These are phyloP conservation scores for Pseudocercospora pini-densiflorae DNA, from an alignment of 2,329 filamentous ascomycete species.

Conservation along the genomic window DNA sequence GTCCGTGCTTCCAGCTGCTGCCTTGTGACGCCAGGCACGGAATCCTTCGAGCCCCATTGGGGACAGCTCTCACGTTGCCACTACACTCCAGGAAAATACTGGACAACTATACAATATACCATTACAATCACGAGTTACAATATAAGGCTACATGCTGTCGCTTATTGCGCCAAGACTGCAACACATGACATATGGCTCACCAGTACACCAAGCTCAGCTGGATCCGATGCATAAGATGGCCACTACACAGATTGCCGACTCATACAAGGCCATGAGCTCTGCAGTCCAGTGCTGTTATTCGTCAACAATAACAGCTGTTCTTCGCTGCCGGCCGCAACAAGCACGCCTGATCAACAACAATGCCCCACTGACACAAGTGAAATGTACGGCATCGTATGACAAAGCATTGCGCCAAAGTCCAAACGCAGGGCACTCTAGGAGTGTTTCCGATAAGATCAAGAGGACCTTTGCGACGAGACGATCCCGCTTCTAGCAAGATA, in stretches of 20 bases:
- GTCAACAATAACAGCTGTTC: not conserved
- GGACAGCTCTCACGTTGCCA: not conserved
- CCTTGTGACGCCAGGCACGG: not conserved
- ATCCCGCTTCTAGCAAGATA: no score
- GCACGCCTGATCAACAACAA: not conserved
- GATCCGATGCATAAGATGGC: not conserved
- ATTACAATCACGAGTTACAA: not conserved
- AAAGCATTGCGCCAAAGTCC: not conserved
- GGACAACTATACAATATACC: not conserved
- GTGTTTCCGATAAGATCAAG: no score
- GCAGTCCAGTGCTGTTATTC: not conserved
- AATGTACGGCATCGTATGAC: not conserved
- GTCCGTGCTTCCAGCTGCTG: not conserved
- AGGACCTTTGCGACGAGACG: no score
- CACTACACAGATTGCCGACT: not conserved
- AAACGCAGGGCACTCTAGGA: no score
- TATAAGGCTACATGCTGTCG: not conserved
- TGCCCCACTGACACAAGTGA: not conserved
- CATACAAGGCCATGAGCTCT: not conserved
- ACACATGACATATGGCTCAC: not conserved
- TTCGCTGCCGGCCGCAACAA: not conserved
- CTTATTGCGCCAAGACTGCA: not conserved
- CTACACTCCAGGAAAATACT: not conserved
- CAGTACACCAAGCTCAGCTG: not conserved
- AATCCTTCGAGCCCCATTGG: not conserved